Conservation (phyloP, 2,329 filamentous ascomycete genomes). For the Plenodomus lindquistii region DNA sequence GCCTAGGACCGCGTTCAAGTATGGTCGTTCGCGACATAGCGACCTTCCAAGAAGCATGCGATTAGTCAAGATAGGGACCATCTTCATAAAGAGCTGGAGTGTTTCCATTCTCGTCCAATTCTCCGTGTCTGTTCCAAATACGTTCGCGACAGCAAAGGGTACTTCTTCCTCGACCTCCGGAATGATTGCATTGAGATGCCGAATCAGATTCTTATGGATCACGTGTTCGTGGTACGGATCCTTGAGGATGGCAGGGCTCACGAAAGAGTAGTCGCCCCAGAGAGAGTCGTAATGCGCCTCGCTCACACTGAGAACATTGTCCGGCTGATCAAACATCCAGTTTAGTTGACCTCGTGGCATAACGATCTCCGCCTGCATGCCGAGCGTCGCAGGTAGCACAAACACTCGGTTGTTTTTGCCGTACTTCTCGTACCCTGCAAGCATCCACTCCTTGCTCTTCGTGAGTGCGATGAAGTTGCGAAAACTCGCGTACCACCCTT, state of each 20-base stretch:
- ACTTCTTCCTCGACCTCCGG: slow-evolving; percentile 47
- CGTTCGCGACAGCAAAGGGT: slow-evolving; percentile 33
- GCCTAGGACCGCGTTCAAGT: slow-evolving; percentile 52
- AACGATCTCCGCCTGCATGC: slow-evolving; percentile 34
- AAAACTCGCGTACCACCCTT: slow-evolving; percentile 20
- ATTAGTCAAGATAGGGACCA: slow-evolving; percentile 49
- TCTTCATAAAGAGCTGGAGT: slow-evolving; percentile 40
- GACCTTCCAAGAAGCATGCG: slow-evolving; percentile 51
- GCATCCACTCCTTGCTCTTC: slow-evolving; percentile 27
- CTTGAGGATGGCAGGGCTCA: slow-evolving; percentile 38
- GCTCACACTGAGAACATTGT: slow-evolving; percentile 42
- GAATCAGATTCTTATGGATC: slow-evolving; percentile 47
- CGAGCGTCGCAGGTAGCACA: slow-evolving; percentile 29
- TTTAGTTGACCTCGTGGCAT: slow-evolving; percentile 40
- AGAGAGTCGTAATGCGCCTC: slow-evolving; percentile 46
- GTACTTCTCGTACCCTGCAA: slow-evolving; percentile 28
- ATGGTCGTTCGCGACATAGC: slow-evolving; percentile 52
- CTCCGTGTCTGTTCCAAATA: slow-evolving; percentile 43
- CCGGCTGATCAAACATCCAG: slow-evolving; percentile 51
- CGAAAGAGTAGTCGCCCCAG: slow-evolving; percentile 47
- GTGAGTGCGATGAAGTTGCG: slow-evolving; percentile 26
- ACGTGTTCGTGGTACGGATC: slow-evolving; percentile 49
- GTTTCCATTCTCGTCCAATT: slow-evolving; percentile 45
- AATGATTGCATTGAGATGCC: slow-evolving; percentile 45
- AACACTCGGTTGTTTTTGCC: slow-evolving; percentile 29